phyloP scores from a whole-genome alignment of 495 filamentous ascomycete species.

The Hypoxylon rickii region DNA sequence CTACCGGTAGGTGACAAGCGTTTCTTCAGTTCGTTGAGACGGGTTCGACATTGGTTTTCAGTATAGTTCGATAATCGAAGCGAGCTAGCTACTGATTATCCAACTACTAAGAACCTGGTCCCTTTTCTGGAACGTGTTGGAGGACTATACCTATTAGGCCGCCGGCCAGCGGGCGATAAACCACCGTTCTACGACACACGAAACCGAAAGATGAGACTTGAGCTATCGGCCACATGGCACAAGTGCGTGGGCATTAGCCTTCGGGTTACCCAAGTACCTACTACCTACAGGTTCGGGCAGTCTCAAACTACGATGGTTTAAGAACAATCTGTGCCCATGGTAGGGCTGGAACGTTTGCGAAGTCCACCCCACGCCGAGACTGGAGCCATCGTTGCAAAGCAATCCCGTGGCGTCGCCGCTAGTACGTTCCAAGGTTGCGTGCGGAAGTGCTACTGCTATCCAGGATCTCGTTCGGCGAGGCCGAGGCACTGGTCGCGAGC shows the following conservation, averaged over 20 bases:
- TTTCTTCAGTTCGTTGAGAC: no score
- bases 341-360: not conserved
- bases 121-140: not conserved
- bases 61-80: no score
- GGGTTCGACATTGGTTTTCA: no score
- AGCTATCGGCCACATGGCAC: not conserved
- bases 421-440: not conserved
- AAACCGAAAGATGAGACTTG: not conserved
- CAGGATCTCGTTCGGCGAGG: not conserved
- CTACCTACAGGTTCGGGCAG: no score
- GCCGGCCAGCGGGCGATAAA: not conserved
- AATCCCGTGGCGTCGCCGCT: not conserved
- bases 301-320: not conserved
- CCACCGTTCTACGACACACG: not conserved
- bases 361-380: not conserved
- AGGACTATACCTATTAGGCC: not conserved
- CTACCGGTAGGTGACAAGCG: no score
- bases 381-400: not conserved
- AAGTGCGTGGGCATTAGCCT: not conserved
- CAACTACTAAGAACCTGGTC: not conserved
- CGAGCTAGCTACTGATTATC: no score
- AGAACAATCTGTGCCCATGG: not conserved
- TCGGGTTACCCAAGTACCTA: no score
- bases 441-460: not conserved
- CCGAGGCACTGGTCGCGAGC: no score